Evolutionary conservation across 768 basidiomycete species (phyloP).

Genomic region (Boletus rex-veris): DNA sequence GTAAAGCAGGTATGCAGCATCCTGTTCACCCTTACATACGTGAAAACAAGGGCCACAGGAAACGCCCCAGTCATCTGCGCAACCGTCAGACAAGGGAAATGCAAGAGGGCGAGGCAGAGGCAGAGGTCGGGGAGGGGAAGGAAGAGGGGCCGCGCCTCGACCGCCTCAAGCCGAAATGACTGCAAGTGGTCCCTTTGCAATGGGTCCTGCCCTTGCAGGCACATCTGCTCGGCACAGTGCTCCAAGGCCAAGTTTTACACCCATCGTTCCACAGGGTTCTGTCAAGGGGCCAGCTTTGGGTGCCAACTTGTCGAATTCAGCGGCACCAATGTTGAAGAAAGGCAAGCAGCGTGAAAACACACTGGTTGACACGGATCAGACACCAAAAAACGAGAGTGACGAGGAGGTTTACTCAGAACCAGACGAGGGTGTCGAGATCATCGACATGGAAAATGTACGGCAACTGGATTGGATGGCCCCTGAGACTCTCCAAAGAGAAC

Average conservation of each 20-base stretch:
- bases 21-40: neutral
- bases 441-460: constrained; percentile 76
- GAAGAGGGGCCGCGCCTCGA: constrained; percentile 42
- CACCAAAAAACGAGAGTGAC: constrained; percentile 42
- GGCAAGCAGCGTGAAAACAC: constrained; percentile 35
- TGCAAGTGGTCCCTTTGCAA: constrained; percentile 83
- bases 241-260: constrained; percentile 55
- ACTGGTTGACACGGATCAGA: constrained; percentile 21
- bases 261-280: constrained; percentile 42
- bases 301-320: constrained; percentile 46
- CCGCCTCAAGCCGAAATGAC: constrained; percentile 67
- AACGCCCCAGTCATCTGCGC: constrained; percentile 34
- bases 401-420: constrained; percentile 81
- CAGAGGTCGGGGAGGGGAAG: constrained; percentile 51
- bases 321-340: constrained; percentile 49
- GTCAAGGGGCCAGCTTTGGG: constrained; percentile 40
- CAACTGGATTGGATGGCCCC: constrained; percentile 90
- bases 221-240: constrained; percentile 46
- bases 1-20: constrained; percentile 54
- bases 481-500: constrained; percentile 60
- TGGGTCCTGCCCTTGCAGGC: constrained; percentile 75
- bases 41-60: constrained; percentile 40
- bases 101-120: constrained; percentile 48
- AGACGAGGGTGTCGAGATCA: constrained; percentile 82
- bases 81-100: constrained; percentile 39